phyloP scores from a whole-genome alignment of 306 rosid genomes.

The Dryas alaskensis region DNA sequence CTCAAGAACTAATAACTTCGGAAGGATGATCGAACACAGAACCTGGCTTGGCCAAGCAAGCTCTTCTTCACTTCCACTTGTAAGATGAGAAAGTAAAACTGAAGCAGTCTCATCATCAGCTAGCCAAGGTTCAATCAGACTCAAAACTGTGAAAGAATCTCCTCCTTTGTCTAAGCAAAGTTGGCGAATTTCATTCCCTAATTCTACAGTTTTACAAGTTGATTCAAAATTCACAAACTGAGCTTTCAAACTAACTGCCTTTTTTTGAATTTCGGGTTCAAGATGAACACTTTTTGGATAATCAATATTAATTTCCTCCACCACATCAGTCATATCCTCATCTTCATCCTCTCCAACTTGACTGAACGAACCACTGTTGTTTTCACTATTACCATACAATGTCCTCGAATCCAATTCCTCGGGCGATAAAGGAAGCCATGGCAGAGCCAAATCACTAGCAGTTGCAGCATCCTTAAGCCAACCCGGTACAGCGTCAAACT shows the following conservation, averaged over 20 bases:
- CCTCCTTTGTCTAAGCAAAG: constrained; percentile 25
- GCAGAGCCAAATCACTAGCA: constrained; percentile 22
- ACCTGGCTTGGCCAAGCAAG: constrained; percentile 38
- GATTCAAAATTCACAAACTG: constrained; percentile 26
- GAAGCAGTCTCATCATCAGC: constrained; percentile 41
- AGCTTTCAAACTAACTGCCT: constrained; percentile 25
- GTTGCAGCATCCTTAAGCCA: constrained; percentile 23
- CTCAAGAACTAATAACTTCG: constrained; percentile 34
- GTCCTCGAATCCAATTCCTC: constrained; percentile 22
- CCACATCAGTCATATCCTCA: constrained; percentile 22
- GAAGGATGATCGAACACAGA: constrained; percentile 39
- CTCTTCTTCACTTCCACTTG: constrained; percentile 27
- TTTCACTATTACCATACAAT: neutral
- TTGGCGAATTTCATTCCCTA: constrained; percentile 33
- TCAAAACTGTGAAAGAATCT: constrained; percentile 27
- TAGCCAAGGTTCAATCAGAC: constrained; percentile 37
- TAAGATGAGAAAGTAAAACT: constrained; percentile 30
- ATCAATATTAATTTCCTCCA: constrained; percentile 29
- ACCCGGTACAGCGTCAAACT: constrained; percentile 36
- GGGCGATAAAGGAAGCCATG: constrained; percentile 35
- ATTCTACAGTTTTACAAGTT: constrained; percentile 15
- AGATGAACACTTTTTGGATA: constrained; percentile 11
- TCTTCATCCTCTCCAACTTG: constrained; percentile 18
- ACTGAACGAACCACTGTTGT: neutral
- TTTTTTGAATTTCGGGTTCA: constrained; percentile 26